Evolutionary conservation across 352 stramenopile species (phyloP).

Genomic region (Pythium apleroticum): DNA sequence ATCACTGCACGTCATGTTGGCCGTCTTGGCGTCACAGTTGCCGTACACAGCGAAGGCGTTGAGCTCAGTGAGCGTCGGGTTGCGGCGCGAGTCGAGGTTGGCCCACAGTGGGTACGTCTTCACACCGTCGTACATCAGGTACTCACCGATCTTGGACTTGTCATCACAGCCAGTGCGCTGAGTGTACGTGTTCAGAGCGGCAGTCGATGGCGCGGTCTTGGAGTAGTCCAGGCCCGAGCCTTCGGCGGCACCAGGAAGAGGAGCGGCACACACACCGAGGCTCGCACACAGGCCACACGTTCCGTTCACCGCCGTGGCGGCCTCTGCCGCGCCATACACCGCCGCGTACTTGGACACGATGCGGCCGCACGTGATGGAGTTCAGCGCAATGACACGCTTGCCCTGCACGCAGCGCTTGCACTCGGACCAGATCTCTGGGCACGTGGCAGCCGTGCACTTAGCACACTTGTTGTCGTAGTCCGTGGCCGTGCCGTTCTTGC

Average conservation of each 20-base stretch:
- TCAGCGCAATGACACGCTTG: slow-evolving; percentile 40
- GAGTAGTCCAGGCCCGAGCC: slow-evolving; percentile 56
- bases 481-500: slow-evolving; percentile 26
- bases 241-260: slow-evolving; percentile 54
- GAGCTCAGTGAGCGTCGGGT: slow-evolving; percentile 52
- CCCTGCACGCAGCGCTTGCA: slow-evolving; percentile 50
- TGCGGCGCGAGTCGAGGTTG: slow-evolving; percentile 38
- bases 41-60: slow-evolving; percentile 47
- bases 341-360: slow-evolving; percentile 45
- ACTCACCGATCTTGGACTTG: slow-evolving; percentile 52
- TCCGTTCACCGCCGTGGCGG: slow-evolving; percentile 26
- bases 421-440: slow-evolving; percentile 36
- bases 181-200: slow-evolving; percentile 39
- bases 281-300: slow-evolving; percentile 45
- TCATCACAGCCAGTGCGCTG: slow-evolving; percentile 55
- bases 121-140: slow-evolving; percentile 52
- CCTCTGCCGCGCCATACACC: slow-evolving; percentile 38
- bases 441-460: slow-evolving; percentile 38
- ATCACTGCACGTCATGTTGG: slow-evolving; percentile 58
- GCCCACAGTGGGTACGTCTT: slow-evolving; percentile 41
- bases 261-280: slow-evolving; percentile 51
- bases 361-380: slow-evolving; percentile 41
- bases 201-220: slow-evolving; percentile 26
- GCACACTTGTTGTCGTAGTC: slow-evolving; percentile 44
- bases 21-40: slow-evolving; percentile 44